Evolutionary conservation across 441 rosid species (phyloP).

Genomic region (Breynia disticha): DNA sequence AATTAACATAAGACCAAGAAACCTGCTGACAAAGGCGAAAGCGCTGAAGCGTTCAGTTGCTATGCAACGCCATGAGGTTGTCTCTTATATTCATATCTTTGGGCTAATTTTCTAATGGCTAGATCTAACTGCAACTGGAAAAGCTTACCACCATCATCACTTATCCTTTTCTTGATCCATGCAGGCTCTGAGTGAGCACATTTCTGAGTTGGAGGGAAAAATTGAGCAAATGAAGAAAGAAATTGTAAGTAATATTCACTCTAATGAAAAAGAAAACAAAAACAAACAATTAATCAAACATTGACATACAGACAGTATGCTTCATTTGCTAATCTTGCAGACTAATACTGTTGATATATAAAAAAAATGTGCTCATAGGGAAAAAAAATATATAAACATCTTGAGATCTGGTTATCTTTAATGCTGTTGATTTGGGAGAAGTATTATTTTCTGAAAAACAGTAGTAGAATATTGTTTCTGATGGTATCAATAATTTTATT

Average conservation of each 20-base stretch:
- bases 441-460: not conserved
- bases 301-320: too few species aligned
- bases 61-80: constrained; percentile 94
- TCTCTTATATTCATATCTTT: constrained; percentile 14
- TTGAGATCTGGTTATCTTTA: not conserved
- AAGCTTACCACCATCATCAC: not conserved
- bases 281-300: too few species aligned
- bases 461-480: not conserved
- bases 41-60: constrained; percentile 90
- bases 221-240: constrained; percentile 71
- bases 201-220: constrained; percentile 64
- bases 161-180: constrained; percentile 8
- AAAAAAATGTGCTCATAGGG: too few species aligned
- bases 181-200: constrained; percentile 96
- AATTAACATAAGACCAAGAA: constrained; percentile 78
- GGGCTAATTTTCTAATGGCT: constrained; percentile 10
- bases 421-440: not conserved
- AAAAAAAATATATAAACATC: too few species aligned
- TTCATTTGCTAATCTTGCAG: too few species aligned
- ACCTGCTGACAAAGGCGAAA: constrained; percentile 88
- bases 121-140: constrained; percentile 2
- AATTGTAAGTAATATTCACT: constrained; percentile 44
- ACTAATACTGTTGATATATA: too few species aligned
- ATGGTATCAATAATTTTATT: constrained; percentile 1
- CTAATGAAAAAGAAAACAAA: too few species aligned